A percentile compares a stretch with the other conserved stretches of the same genome.
phyloP scores from a whole-genome alignment of 2,329 filamentous ascomycete species.

The Phymatotrichopsis omnivora region DNA sequence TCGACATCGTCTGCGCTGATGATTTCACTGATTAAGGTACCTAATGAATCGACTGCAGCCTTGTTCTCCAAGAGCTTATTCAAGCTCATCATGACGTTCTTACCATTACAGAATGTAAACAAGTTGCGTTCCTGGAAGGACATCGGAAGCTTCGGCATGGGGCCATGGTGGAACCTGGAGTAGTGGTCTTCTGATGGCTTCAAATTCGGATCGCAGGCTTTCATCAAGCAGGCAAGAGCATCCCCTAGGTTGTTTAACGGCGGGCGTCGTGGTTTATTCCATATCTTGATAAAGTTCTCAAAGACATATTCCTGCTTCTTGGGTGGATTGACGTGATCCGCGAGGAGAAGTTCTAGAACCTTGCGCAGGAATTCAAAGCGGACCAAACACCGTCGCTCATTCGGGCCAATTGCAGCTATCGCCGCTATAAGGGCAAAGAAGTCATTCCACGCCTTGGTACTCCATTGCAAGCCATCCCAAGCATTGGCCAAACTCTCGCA shows the following conservation, averaged over 20 bases:
- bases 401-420: constrained; percentile 47
- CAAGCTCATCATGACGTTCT: constrained; percentile 19
- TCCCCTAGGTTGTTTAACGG: constrained; percentile 16
- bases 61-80: constrained; percentile 24
- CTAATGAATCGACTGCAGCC: constrained; percentile 36
- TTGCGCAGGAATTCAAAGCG: constrained; percentile 21
- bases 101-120: constrained; percentile 21
- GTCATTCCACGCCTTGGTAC: constrained; percentile 62
- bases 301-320: constrained; percentile 21
- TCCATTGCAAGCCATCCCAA: constrained; percentile 39
- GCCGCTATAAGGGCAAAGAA: constrained; percentile 60
- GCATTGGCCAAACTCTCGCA: constrained; percentile 26
- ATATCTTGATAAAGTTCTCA: constrained; percentile 25
- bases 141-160: constrained; percentile 17
- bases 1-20: constrained; percentile 30
- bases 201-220: constrained; percentile 20
- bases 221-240: constrained; percentile 20
- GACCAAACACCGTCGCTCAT: constrained; percentile 24
- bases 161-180: constrained; percentile 12
- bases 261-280: constrained; percentile 21
- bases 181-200: constrained; percentile 17
- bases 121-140: constrained; percentile 18
- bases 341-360: constrained; percentile 22
- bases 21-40: constrained; percentile 35
- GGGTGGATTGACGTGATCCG: constrained; percentile 19